phyloP scores from a whole-genome alignment of 495 filamentous ascomycete species.

The Chlorociboria aeruginascens region DNA sequence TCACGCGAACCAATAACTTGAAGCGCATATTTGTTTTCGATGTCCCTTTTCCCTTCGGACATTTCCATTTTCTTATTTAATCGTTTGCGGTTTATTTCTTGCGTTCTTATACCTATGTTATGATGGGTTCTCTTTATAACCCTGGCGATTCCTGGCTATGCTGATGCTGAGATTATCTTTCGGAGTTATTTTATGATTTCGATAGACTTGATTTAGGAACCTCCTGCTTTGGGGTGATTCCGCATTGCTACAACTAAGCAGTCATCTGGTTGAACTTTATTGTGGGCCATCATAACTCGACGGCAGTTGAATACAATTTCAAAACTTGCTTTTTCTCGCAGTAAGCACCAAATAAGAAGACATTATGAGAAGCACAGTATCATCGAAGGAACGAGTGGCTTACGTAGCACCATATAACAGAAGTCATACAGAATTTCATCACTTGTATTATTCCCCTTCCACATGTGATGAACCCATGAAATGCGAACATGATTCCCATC shows the following conservation, averaged over 20 bases:
- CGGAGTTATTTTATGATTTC: not conserved
- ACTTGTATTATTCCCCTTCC: not conserved
- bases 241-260: not conserved
- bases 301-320: not conserved
- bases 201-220: not conserved
- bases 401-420: not conserved
- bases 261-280: not conserved
- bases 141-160: too few relatives aligned
- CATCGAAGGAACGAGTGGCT: not conserved
- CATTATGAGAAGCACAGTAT: not conserved
- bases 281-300: not conserved
- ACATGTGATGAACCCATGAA: not conserved
- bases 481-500: not conserved
- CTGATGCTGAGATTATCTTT: too few relatives aligned
- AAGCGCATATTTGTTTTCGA: too few relatives aligned
- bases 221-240: too few relatives aligned
- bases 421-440: not conserved
- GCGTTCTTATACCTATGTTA: too few relatives aligned
- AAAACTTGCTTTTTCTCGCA: not conserved
- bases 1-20: too few relatives aligned
- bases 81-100: too few relatives aligned
- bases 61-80: too few relatives aligned
- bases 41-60: too few relatives aligned
- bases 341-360: not conserved
- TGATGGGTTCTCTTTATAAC: too few relatives aligned